A percentile compares a stretch with the other conserved stretches of the same genome.
Evolutionary conservation across 257 asterid genomes (phyloP).

Genomic region (Solanum dulcamara): DNA sequence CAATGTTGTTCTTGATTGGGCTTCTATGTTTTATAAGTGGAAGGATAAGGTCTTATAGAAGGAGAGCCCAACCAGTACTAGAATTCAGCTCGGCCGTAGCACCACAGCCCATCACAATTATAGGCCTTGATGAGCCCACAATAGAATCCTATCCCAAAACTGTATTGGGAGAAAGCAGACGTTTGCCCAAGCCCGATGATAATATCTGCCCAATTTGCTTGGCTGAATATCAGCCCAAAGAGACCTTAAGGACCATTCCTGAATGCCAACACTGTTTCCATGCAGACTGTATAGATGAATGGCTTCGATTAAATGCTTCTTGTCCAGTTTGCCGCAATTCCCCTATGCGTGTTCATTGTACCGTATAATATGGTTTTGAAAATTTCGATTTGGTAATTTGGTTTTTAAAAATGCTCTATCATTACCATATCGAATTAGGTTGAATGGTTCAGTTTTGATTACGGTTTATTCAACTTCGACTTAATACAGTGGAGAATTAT

Average conservation of each 20-base stretch:
- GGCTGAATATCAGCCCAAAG: conserved; percentile 35
- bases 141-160: conserved; percentile 48
- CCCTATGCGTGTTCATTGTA: conserved; percentile 4
- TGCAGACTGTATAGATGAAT: conserved; percentile 41
- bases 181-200: conserved; percentile 36
- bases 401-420: neutral
- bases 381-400: neutral
- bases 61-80: conserved; percentile 4
- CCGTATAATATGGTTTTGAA: neutral
- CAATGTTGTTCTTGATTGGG: conserved; percentile 25
- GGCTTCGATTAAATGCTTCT: conserved; percentile 36
- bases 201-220: conserved; percentile 36
- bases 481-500: neutral
- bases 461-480: neutral
- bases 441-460: neutral
- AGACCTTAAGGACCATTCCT: conserved; percentile 37
- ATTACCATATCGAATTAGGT: neutral
- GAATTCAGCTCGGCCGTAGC: conserved; percentile 11
- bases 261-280: conserved; percentile 49
- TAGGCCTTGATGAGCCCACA: conserved; percentile 29
- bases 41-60: conserved; percentile 3
- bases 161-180: conserved; percentile 34
- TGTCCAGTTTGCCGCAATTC: conserved; percentile 48
- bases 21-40: conserved; percentile 14
- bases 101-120: conserved; percentile 1